Percentiles rank a stretch among this genome's conserved stretches.
These are phyloP conservation scores for Hordeum pubiflorum DNA, from an alignment of 202 grass and related monocot species.

Conservation along the genomic window DNA sequence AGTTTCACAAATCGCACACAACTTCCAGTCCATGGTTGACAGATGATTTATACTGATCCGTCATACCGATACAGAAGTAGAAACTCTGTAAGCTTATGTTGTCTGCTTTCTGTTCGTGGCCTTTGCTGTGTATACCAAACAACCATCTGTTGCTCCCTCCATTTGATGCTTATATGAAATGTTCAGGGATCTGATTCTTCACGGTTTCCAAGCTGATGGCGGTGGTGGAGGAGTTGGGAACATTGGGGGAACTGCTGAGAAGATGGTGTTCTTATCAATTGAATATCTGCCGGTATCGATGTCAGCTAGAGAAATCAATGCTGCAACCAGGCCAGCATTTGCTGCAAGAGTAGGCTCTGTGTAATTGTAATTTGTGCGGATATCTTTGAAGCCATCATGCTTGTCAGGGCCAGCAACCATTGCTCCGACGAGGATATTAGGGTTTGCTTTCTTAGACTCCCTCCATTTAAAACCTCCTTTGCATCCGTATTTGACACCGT, in stretches of 20 bases:
- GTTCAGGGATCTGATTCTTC: constrained; percentile 30
- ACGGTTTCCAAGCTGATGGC: constrained; percentile 82
- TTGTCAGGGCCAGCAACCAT: constrained; percentile 84
- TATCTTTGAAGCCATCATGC: constrained; percentile 81
- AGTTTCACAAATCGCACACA: constrained; percentile 61
- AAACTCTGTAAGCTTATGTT: constrained; percentile 36
- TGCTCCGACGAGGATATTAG: constrained; percentile 69
- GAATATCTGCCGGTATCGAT: constrained; percentile 22
- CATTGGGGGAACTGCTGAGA: constrained; percentile 82
- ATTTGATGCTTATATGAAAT: constrained; percentile 28
- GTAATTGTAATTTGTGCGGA: constrained; percentile 87
- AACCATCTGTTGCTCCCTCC: constrained; percentile 28
- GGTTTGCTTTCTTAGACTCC: constrained; percentile 71
- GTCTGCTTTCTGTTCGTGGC: constrained; percentile 28
- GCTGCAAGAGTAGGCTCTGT: constrained; percentile 77
- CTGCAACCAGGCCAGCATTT: constrained; percentile 78
- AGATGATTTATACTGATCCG: constrained; percentile 41
- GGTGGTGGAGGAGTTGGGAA: constrained; percentile 75
- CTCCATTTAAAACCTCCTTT: constrained; percentile 89
- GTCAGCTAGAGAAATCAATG: constrained; percentile 60
- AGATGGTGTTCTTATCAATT: constrained; percentile 82
- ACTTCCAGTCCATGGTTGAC: constrained; percentile 41
- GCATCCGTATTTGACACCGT: constrained; percentile 84
- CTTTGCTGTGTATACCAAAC: constrained; percentile 40
- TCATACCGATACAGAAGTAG: constrained; percentile 36